phyloP scores from a whole-genome alignment of 2,329 filamentous ascomycete genomes.

The Diaporthe ilicicola region DNA sequence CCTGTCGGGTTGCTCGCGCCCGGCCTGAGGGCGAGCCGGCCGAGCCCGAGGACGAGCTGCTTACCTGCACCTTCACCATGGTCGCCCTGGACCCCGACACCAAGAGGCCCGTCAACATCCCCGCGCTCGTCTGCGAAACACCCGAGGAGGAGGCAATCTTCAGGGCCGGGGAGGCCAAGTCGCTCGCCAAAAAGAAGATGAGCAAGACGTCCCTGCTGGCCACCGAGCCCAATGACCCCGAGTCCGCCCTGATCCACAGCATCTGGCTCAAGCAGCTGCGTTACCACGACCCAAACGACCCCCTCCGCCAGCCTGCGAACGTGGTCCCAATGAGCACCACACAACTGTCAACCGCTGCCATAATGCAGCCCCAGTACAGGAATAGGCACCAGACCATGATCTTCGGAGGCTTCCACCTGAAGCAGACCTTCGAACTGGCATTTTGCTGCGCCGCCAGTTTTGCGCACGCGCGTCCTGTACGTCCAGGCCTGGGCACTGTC shows the following conservation, averaged over 20 bases:
- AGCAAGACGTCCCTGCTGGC: constrained; percentile 69
- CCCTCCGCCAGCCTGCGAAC: constrained; percentile 45
- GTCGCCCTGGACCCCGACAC: constrained; percentile 75
- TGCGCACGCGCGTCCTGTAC: constrained; percentile 67
- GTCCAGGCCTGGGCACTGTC: not conserved
- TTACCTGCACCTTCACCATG: constrained; percentile 74
- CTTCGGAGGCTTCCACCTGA: constrained; percentile 78
- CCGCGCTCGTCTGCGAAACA: constrained; percentile 65
- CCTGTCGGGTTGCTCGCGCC: constrained; percentile 76
- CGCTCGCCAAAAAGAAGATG: constrained; percentile 67
- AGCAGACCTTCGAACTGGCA: constrained; percentile 78
- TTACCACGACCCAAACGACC: constrained; percentile 57
- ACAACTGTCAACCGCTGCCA: constrained; percentile 67
- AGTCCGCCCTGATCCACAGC: constrained; percentile 75
- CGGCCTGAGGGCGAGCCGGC: constrained; percentile 64
- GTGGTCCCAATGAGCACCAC: constrained; percentile 67
- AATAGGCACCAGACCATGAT: constrained; percentile 76
- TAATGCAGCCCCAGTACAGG: constrained; percentile 73
- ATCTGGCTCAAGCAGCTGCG: constrained; percentile 76
- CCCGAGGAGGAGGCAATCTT: constrained; percentile 72
- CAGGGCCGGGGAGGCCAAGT: constrained; percentile 68
- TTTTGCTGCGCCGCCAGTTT: constrained; percentile 79
- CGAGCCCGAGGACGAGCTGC: constrained; percentile 52
- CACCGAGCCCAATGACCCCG: constrained; percentile 74
- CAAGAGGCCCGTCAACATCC: constrained; percentile 68